Conservation (phyloP, 1,139 yeast species). For the Candida gigantensis region DNA sequence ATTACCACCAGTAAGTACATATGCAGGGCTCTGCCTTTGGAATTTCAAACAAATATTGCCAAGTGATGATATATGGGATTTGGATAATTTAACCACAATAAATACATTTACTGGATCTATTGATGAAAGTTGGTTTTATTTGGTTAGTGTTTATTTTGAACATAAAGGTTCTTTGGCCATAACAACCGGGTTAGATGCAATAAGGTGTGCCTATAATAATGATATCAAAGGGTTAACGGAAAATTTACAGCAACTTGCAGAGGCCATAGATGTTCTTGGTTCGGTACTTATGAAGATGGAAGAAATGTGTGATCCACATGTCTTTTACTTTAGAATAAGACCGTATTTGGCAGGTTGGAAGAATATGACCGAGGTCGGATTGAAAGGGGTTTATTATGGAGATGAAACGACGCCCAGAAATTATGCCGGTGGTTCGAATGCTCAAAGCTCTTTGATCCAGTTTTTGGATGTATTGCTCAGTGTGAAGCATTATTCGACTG, state of each 20-base stretch:
- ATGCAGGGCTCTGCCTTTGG: constrained; percentile 88
- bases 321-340: constrained; percentile 80
- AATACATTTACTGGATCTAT: constrained; percentile 87
- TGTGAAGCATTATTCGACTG: constrained; percentile 78
- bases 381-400: constrained; percentile 83
- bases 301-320: constrained; percentile 94
- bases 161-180: constrained; percentile 77
- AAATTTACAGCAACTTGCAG: constrained; percentile 66
- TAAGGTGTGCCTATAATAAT: constrained; percentile 29
- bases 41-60: constrained; percentile 71
- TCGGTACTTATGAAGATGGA: constrained; percentile 79
- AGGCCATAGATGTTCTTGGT: constrained; percentile 74
- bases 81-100: constrained; percentile 75
- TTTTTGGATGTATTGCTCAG: constrained; percentile 76
- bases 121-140: constrained; percentile 93
- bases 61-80: constrained; percentile 41
- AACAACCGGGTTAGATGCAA: constrained; percentile 48
- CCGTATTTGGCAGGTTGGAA: constrained; percentile 95
- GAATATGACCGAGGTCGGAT: constrained; percentile 85
- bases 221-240: constrained; percentile 40
- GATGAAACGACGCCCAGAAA: constrained; percentile 56
- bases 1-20: constrained; percentile 84
- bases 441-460: constrained; percentile 88
- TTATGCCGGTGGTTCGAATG: constrained; percentile 91
- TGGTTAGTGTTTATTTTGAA: constrained; percentile 86